phyloP scores from a whole-genome alignment of 2,329 filamentous ascomycete species.

The Fusarium newnesense region DNA sequence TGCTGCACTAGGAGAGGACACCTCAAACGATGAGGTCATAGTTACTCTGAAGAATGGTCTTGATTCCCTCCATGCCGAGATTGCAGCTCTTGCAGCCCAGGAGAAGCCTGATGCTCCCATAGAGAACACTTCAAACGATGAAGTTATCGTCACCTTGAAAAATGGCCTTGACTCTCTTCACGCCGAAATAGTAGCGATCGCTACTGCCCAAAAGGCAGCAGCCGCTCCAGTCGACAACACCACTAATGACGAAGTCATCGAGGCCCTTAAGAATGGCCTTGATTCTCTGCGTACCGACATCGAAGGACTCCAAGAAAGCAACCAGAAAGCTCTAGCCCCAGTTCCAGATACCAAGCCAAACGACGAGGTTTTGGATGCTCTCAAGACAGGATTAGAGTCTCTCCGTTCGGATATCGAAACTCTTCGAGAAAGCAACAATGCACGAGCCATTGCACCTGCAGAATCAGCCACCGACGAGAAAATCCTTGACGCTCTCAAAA shows the following conservation, averaged over 20 bases:
- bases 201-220: constrained; percentile 64
- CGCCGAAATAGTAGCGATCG: constrained; percentile 77
- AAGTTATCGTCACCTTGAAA: constrained; percentile 86
- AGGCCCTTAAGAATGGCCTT: constrained; percentile 37
- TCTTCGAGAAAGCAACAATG: constrained; percentile 73
- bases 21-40: constrained; percentile 83
- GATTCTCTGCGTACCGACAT: constrained; percentile 41
- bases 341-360: constrained; percentile 79
- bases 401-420: constrained; percentile 78
- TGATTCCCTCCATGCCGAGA: constrained; percentile 76
- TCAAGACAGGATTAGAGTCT: constrained; percentile 80
- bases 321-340: constrained; percentile 58
- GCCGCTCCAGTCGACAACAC: constrained; percentile 18
- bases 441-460: constrained; percentile 59
- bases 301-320: constrained; percentile 68
- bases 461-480: constrained; percentile 68
- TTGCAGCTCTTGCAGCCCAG: constrained; percentile 69
- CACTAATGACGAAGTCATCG: constrained; percentile 36
- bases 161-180: constrained; percentile 78
- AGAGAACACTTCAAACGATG: constrained; percentile 65
- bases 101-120: constrained; percentile 45
- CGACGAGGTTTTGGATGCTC: constrained; percentile 84
- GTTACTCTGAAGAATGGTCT: constrained; percentile 85
- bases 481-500: constrained; percentile 84
- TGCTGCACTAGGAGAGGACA: constrained; percentile 69